Conservation (phyloP, 768 basidiomycete genomes). For the Boletales sp. region DNA sequence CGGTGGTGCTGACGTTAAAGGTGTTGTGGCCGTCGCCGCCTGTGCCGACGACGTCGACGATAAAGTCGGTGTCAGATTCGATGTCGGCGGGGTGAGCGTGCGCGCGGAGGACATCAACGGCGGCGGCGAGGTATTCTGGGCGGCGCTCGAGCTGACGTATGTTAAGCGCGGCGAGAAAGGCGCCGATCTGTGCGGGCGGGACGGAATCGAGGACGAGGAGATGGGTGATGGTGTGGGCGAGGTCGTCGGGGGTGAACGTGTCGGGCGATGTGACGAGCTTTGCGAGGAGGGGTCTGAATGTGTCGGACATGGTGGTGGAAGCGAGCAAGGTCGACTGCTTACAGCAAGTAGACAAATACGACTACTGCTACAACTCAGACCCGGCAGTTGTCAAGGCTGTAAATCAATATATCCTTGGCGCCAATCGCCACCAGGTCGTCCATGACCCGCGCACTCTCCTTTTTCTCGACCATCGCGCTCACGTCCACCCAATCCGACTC, state of each 20-base stretch:
- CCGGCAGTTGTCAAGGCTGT: conserved; percentile 90
- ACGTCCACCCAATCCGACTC: conserved; percentile 87
- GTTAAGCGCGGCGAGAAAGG: conserved; percentile 85
- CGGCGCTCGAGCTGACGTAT: conserved; percentile 72
- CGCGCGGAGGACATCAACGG: conserved; percentile 69
- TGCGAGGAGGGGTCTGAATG: conserved; percentile 76
- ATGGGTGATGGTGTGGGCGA: conserved; percentile 69
- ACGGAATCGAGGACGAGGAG: conserved; percentile 63
- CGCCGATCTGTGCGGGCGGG: conserved; percentile 75
- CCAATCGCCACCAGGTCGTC: conserved; percentile 79
- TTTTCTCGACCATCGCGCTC: conserved; percentile 89
- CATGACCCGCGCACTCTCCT: conserved; percentile 77
- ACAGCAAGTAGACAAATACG: too few species aligned
- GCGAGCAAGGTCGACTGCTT: too few species aligned
- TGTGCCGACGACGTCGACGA: conserved; percentile 44
- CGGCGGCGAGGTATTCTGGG: conserved; percentile 74
- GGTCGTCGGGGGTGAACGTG: conserved; percentile 74
- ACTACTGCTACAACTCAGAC: conserved; percentile 42
- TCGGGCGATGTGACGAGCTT: conserved; percentile 80
- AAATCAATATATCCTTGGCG: conserved; percentile 87
- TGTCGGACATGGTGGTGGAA: conserved; percentile 31
- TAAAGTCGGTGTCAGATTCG: conserved; percentile 62
- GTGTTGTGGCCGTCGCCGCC: conserved; percentile 93
- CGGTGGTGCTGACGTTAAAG: conserved; percentile 95
- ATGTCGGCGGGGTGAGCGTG: conserved; percentile 63